Base-by-base conservation (phyloP, 2,329 filamentous ascomycete genomes). In the Trichoderma sp. region DNA sequence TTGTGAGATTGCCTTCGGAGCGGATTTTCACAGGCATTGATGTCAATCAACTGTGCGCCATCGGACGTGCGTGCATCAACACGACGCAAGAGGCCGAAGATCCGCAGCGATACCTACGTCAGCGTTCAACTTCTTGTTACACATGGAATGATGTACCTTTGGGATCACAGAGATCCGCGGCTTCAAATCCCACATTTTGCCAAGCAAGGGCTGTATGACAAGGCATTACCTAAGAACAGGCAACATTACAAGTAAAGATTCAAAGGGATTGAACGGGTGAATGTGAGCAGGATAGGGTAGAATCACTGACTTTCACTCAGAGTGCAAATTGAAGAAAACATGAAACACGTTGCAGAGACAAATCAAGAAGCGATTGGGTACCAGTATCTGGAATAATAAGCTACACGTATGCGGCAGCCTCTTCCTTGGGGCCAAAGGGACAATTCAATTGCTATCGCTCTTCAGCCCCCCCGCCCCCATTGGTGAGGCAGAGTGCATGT, bases 381-480 rank as follows among this genome's bases (percentile, higher is more conserved):
- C 21, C n/a, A 39, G 50, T 1, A 19, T 14, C 9, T 2, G 24
- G 24, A n/a, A 21, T 26, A n/a, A 44, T n/a, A 26, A 26, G 21
- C 21, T 24, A 24, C 21, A 24, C 21, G 21, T 24, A 45, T 48
- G 34, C 34, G 34, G 15, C 39, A 62, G 59, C 59, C 59, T 43
- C 41, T 19, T 30, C 3, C 7, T n/a, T 52, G 59, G 59, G 59
- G 59, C 26, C 48, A 44, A 24, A 24, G 19, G 3, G 39, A 19
- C 5, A 28, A 52, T 10, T 6, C 5, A 28, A 52, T 10, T 6
- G 19, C 19, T 17, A 34, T 62, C 21, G 19, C 3, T 15, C 45
- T 21, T 39, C n/a, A 62, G 58, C 48, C 58, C 58, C 28, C 41
- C 5, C 48, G 30, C 30, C 45, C 57, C 45, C 57, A 39, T 17